Conservation (phyloP, 2,329 filamentous ascomycete species). For the Cyanodermella asteris region DNA sequence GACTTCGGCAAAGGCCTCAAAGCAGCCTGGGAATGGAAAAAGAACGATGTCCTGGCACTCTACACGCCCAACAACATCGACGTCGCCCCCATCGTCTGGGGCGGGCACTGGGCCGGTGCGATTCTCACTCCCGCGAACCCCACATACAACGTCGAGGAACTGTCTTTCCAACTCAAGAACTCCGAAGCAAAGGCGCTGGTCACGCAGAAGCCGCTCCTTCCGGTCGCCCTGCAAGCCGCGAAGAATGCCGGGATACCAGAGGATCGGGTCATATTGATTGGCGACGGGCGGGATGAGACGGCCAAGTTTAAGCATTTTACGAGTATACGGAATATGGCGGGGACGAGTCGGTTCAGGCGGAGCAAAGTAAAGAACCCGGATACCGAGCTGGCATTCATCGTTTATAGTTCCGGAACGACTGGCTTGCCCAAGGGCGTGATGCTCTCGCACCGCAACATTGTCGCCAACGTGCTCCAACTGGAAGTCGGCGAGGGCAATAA, state of each 20-base stretch:
- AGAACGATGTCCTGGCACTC: constrained; percentile 61
- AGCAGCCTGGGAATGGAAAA: constrained; percentile 53
- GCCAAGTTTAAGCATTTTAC: constrained; percentile 49
- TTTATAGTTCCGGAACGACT: constrained; percentile 79
- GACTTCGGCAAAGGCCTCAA: constrained; percentile 66
- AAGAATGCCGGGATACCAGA: constrained; percentile 45
- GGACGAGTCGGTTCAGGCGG: constrained; percentile 34
- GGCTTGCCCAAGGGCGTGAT: constrained; percentile 82
- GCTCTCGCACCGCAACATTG: constrained; percentile 63
- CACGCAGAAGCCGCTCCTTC: constrained; percentile 48
- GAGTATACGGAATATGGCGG: constrained; percentile 41
- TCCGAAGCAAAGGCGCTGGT: constrained; percentile 51
- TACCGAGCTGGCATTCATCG: constrained; percentile 60
- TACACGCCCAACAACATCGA: constrained; percentile 79
- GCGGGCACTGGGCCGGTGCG: constrained; percentile 64
- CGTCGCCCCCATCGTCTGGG: constrained; percentile 54
- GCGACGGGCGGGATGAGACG: constrained; percentile 39
- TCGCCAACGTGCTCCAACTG: constrained; percentile 46
- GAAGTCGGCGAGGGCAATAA: constrained; percentile 30
- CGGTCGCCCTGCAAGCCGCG: constrained; percentile 45
- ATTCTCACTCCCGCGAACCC: constrained; percentile 73
- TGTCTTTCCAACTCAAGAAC: constrained; percentile 66
- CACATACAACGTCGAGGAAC: constrained; percentile 61
- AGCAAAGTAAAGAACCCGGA: constrained; percentile 42
- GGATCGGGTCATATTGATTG: constrained; percentile 55